A percentile compares a stretch with the other conserved stretches of the same genome.
These are phyloP conservation scores for Marasmius sp. DNA, from an alignment of 1,284 basidiomycete genomes.

Conservation along the genomic window DNA sequence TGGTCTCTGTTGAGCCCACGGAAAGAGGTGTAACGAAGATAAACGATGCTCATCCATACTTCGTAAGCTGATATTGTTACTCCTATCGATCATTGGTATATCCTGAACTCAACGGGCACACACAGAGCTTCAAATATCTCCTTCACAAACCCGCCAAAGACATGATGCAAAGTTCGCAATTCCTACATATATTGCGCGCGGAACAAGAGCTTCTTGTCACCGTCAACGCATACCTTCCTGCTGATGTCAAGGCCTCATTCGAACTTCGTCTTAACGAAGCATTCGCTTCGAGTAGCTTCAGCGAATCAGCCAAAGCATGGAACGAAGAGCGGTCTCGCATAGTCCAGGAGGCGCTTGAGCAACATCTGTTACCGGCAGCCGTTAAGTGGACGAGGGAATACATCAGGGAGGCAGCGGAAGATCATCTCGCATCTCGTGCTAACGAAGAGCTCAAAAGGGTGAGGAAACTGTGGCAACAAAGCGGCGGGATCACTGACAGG, in stretches of 20 bases:
- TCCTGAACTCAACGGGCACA: not conserved
- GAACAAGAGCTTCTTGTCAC: conserved; percentile 88
- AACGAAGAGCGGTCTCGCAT: conserved; percentile 85
- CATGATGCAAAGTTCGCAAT: conserved; percentile 77
- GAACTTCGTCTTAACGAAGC: conserved; percentile 78
- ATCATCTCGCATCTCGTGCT: conserved; percentile 71
- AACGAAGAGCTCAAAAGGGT: conserved; percentile 73
- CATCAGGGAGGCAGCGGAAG: conserved; percentile 89
- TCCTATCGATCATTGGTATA: not conserved
- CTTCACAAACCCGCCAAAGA: conserved; percentile 77
- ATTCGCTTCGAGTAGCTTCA: conserved; percentile 84
- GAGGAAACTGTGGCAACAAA: conserved; percentile 23
- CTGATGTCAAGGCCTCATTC: conserved; percentile 62
- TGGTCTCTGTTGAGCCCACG: conserved; percentile 86
- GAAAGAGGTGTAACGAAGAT: conserved; percentile 92
- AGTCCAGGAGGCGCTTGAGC: conserved; percentile 76
- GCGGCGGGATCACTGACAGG: conserved; percentile 15
- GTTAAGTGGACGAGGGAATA: conserved; percentile 89
- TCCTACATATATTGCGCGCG: conserved; percentile 89
- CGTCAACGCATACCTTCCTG: conserved; percentile 71
- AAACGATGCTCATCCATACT: conserved; percentile 87
- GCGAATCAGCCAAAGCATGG: conserved; percentile 88
- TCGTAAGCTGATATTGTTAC: conserved; percentile 55
- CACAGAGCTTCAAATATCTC: conserved; percentile 94
- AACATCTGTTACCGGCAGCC: conserved; percentile 81